A percentile compares a stretch with the other conserved stretches of the same genome.
Evolutionary conservation across 805 yeast genomes (phyloP).

Genomic region (Kodamaea sagamina): DNA sequence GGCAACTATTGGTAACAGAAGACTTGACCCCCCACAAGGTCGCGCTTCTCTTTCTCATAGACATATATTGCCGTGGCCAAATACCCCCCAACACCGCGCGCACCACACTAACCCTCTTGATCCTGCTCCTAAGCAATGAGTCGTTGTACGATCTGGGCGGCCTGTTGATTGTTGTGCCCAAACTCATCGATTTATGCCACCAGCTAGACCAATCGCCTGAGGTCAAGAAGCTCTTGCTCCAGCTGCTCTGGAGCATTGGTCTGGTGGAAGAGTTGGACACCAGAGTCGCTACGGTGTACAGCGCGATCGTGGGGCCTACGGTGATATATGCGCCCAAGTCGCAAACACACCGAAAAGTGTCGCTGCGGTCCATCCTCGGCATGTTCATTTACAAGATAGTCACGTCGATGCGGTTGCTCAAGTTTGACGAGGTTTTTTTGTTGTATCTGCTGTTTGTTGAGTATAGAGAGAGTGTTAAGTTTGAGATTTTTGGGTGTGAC

Average conservation of each 20-base stretch:
- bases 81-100: constrained; percentile 24
- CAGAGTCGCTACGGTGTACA: constrained; percentile 22
- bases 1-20: constrained; percentile 32
- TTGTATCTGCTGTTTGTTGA: constrained; percentile 40
- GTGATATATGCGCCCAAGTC: constrained; percentile 9
- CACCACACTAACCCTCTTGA: constrained; percentile 29
- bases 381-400: constrained; percentile 44
- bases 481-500: too few relatives aligned
- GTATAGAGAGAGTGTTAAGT: constrained; percentile 31
- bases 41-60: constrained; percentile 49
- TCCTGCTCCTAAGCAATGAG: constrained; percentile 41
- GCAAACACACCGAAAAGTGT: constrained; percentile 11
- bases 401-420: constrained; percentile 43
- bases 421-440: constrained; percentile 47
- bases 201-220: constrained; percentile 23
- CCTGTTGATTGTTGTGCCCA: constrained; percentile 30
- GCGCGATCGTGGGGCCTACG: constrained; percentile 16
- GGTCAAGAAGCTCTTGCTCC: constrained; percentile 29
- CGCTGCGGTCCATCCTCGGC: constrained; percentile 39
- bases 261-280: constrained; percentile 51
- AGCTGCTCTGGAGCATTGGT: constrained; percentile 43
- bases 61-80: constrained; percentile 34
- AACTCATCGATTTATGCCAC: constrained; percentile 30
- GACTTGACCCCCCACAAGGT: constrained; percentile 57
- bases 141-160: constrained; percentile 20